Conservation (phyloP, 768 basidiomycete genomes). For the Xerocomus brunneocitrinus region DNA sequence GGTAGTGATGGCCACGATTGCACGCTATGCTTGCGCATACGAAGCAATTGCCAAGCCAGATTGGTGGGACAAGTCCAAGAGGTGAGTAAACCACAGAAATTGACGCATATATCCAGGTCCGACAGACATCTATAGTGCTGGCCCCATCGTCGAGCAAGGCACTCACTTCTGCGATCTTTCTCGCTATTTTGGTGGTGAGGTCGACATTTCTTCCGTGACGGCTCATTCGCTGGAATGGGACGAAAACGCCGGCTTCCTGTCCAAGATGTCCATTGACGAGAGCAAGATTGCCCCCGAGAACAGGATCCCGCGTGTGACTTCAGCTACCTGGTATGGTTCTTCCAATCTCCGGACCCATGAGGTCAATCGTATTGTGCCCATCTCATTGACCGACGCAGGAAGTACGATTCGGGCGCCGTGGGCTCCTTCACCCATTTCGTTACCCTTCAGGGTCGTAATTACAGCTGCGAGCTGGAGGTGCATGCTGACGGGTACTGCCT, state of each 20-base stretch:
- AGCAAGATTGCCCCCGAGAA: conserved; percentile 78
- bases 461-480: conserved; percentile 92
- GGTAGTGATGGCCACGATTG: conserved; percentile 93
- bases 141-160: conserved; percentile 85
- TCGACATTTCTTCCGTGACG: conserved; percentile 72
- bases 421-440: conserved; percentile 89
- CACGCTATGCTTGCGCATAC: conserved; percentile 90
- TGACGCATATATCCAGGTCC: not conserved
- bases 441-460: conserved; percentile 87
- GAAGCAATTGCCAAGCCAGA: conserved; percentile 74
- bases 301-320: conserved; percentile 89
- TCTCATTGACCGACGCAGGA: conserved; percentile 46
- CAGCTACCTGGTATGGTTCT: conserved; percentile 73
- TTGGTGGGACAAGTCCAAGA: conserved; percentile 94
- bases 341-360: conserved; percentile 19
- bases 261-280: conserved; percentile 82
- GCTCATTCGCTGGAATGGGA: conserved; percentile 93
- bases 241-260: conserved; percentile 81
- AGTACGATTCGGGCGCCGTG: conserved; percentile 93
- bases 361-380: conserved; percentile 10
- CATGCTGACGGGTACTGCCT: conserved; percentile 90
- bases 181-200: conserved; percentile 95
- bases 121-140: conserved; percentile 41
- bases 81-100: conserved; percentile 43
- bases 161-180: conserved; percentile 98